Conservation (phyloP, 345 rosid genomes). For the Firmiana major region DNA sequence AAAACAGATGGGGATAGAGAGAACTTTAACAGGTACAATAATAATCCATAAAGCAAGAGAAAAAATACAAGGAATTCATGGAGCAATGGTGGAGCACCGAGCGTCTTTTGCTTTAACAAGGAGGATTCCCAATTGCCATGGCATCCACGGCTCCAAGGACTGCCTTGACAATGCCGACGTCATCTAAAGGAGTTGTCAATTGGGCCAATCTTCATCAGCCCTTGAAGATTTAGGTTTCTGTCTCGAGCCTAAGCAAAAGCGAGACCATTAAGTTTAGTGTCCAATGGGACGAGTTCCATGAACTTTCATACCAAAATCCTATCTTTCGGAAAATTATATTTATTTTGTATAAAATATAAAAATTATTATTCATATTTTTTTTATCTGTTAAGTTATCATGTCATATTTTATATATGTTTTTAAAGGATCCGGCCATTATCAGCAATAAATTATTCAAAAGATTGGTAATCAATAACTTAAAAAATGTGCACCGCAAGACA, state of each 20-base stretch:
- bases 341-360: too few relatives aligned
- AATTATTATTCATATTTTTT: too few relatives aligned
- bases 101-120: not conserved
- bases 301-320: not conserved
- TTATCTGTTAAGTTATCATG: too few relatives aligned
- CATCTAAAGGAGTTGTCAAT: not conserved
- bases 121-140: not conserved
- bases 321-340: too few relatives aligned
- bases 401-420: too few relatives aligned
- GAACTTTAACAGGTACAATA: not conserved
- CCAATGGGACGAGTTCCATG: not conserved
- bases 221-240: not conserved
- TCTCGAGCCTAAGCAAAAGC: not conserved
- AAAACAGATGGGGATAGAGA: not conserved
- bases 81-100: not conserved
- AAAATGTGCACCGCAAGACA: not conserved
- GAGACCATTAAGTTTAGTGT: not conserved
- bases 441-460: not conserved
- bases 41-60: not conserved
- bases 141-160: not conserved
- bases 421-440: not conserved
- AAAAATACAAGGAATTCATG: not conserved
- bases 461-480: not conserved
- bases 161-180: not conserved
- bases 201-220: not conserved